A percentile compares a stretch with the other conserved stretches of the same genome.
phyloP scores from a whole-genome alignment of 2,329 filamentous ascomycete species.

The Hymenoscyphus linearis region DNA sequence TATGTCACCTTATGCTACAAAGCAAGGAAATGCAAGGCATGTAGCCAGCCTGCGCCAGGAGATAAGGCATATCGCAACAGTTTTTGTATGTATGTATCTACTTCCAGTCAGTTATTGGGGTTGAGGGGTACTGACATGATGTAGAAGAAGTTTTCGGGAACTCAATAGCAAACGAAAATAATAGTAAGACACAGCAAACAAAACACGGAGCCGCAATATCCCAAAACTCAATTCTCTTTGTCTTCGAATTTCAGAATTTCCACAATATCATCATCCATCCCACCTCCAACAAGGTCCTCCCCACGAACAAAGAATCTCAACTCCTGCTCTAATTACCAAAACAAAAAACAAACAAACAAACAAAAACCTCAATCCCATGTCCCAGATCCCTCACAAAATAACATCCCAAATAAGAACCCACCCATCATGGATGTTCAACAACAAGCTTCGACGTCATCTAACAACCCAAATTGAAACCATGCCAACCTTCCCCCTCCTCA shows the following conservation, averaged over 20 bases:
- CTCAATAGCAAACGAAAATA: neutral
- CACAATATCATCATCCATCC: neutral
- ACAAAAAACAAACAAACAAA: neutral
- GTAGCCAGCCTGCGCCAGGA: too few relatives aligned
- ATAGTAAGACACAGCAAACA: too few relatives aligned
- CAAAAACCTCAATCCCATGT: neutral
- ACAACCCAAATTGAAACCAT: neutral
- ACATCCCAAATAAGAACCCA: too few relatives aligned
- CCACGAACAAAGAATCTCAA: neutral
- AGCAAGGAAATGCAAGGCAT: too few relatives aligned
- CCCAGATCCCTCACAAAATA: too few relatives aligned
- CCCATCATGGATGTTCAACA: neutral
- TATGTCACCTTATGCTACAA: too few relatives aligned
- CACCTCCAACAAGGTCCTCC: neutral
- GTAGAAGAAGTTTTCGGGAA: too few relatives aligned
- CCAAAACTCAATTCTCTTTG: neutral
- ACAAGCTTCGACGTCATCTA: neutral
- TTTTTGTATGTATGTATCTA: too few relatives aligned
- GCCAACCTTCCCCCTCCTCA: conserved; percentile 3
- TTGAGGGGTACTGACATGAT: too few relatives aligned
- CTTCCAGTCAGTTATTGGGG: too few relatives aligned
- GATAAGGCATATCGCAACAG: too few relatives aligned
- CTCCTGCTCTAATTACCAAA: neutral
- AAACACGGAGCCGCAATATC: too few relatives aligned
- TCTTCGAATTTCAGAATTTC: neutral